These are phyloP conservation scores for Xerocomellus chrysenteron DNA, from an alignment of 768 basidiomycete species.

Conservation along the genomic window DNA sequence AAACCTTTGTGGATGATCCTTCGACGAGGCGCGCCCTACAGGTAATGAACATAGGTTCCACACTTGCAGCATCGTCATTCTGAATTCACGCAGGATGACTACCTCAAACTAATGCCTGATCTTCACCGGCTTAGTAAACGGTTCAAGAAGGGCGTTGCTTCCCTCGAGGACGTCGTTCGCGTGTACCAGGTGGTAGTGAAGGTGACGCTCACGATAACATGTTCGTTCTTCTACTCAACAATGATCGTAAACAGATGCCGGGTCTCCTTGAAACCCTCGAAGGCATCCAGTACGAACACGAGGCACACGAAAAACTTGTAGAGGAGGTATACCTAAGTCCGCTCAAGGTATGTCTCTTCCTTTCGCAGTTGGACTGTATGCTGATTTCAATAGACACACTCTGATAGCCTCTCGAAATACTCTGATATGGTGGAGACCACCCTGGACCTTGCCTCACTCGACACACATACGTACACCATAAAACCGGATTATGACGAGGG, in stretches of 20 bases:
- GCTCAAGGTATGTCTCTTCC: conserved; percentile 49
- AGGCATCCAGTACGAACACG: conserved; percentile 42
- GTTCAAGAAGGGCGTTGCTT: conserved; percentile 81
- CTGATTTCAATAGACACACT: conserved; percentile 50
- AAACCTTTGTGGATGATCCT: conserved; percentile 79
- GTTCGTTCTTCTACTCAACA: neutral
- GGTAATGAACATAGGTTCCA: conserved; percentile 39
- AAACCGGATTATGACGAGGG: conserved; percentile 86
- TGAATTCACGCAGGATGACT: conserved; percentile 63
- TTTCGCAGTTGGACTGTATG: neutral
- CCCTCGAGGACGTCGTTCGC: conserved; percentile 92
- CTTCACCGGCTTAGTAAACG: conserved; percentile 89
- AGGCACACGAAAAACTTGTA: conserved; percentile 54
- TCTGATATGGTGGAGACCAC: conserved; percentile 95
- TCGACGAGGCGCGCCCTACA: conserved; percentile 70
- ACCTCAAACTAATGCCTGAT: conserved; percentile 90
- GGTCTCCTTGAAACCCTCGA: conserved; percentile 70
- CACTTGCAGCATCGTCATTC: neutral
- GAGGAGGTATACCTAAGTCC: conserved; percentile 64
- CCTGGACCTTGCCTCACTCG: conserved; percentile 84
- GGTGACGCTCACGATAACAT: conserved; percentile 37
- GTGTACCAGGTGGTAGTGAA: conserved; percentile 92
- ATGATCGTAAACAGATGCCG: conserved; percentile 53
- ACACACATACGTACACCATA: conserved; percentile 85
- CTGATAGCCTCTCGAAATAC: conserved; percentile 69